Conservation (phyloP, 2,329 filamentous ascomycete species). For the Cercospora sp. region DNA sequence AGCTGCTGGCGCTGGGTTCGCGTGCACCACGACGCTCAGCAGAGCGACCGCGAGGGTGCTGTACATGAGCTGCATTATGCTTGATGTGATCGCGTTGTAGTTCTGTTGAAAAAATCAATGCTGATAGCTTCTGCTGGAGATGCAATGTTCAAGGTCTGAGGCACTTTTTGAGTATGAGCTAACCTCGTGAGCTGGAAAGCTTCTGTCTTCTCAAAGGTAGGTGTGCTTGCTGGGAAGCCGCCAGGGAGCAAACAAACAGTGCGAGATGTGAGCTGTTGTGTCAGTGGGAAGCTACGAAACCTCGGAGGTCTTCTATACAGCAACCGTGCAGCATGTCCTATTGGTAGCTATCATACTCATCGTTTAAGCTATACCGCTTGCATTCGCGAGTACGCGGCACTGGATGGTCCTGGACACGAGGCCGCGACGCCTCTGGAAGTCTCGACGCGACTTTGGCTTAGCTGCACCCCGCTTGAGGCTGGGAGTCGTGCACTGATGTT, state of each 20-base stretch:
- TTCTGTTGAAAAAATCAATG: background rate
- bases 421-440: background rate
- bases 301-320: background rate
- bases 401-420: background rate
- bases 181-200: background rate
- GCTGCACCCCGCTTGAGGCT: constrained; percentile 7
- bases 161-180: no score
- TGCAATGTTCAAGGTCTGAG: background rate
- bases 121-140: background rate
- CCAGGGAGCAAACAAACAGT: background rate
- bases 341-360: background rate
- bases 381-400: background rate
- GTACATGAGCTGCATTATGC: constrained; percentile 18
- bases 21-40: constrained; percentile 10
- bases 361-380: background rate
- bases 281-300: background rate
- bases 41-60: constrained; percentile 7
- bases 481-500: background rate
- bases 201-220: no score
- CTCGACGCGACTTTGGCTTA: background rate
- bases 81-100: background rate
- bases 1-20: constrained; percentile 14
- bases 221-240: background rate
- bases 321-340: background rate
- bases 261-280: background rate